A percentile compares a stretch with the other conserved stretches of the same genome.
Evolutionary conservation across 2,329 filamentous ascomycete genomes (phyloP).

Genomic region (Whalleya microplaca): DNA sequence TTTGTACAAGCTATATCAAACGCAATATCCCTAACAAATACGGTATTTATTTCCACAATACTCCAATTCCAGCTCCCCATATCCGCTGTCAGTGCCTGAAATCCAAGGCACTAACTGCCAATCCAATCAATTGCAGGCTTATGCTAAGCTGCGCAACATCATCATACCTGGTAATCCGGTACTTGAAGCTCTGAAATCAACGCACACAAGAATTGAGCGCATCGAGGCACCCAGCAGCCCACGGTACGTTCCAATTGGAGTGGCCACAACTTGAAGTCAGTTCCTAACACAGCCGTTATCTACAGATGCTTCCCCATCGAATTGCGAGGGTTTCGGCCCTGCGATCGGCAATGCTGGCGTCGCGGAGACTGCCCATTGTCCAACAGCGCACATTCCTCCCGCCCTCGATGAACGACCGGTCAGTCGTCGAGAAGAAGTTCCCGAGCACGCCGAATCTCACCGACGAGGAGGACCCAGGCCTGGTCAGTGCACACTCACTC

Average conservation of each 20-base stretch:
- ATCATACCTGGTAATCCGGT: conserved; percentile 6
- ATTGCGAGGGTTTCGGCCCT: conserved; percentile 55
- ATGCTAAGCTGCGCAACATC: not conserved
- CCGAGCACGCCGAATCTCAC: conserved; percentile 51
- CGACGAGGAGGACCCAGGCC: conserved; percentile 67
- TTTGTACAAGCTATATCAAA: no score
- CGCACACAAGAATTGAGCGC: conserved; percentile 34
- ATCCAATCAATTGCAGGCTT: not conserved
- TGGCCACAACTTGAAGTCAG: not conserved
- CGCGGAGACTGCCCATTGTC: conserved; percentile 54
- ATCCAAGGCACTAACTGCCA: not conserved
- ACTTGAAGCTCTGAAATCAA: conserved; percentile 21
- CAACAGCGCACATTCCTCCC: conserved; percentile 63
- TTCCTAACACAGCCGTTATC: conserved; percentile 5
- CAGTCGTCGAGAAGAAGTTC: conserved; percentile 56
- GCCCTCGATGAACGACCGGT: conserved; percentile 49
- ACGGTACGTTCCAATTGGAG: conserved; percentile 38
- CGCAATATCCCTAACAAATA: no score
- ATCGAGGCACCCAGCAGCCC: conserved; percentile 41
- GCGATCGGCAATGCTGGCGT: conserved; percentile 49
- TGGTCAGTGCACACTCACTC: conserved; percentile 59
- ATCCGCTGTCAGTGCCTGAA: not conserved
- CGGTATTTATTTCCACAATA: no score
- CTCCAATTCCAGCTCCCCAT: no score
- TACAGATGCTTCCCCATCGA: conserved; percentile 65